Evolutionary conservation across 2,329 filamentous ascomycete species (phyloP), one percentile per base, ranked within the genome.

Genomic region (Epichloe scottii): DNA sequence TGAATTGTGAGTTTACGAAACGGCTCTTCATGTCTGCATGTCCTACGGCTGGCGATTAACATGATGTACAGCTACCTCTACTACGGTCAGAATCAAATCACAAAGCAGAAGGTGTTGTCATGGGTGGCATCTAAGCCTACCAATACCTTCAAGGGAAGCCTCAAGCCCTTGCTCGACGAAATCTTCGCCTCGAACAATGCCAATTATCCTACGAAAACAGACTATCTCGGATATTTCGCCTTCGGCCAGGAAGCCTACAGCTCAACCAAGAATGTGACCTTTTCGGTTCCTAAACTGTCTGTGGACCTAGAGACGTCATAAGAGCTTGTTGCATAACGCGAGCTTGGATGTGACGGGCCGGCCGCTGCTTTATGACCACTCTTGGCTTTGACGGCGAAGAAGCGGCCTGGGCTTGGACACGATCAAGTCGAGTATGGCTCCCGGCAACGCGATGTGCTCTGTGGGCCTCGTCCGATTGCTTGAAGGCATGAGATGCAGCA

Each of bases 211-310:
- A 63, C 60, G 0, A 53, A 60, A 0, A 53, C 60, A 1, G 70
- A 75, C 57, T 78, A 76, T 58, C 59, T 79, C 17, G 76, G 75
- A 19, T 74, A 76, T 55, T 63, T 78, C 56, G 67, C 67, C 44
- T 73, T 79, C 54, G 76, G 76, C 21, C 71, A 71, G 14, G 76
- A 79, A 58, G 67, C 74, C 0, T 74, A 73, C 60, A 70, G 62
- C 5, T 63, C 69, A 7, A 51, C 59, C 23, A 57, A 59, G 4
- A 70, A 69, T 39, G 74, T 77, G 48, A 79, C 76, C 1, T 76
- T 79, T 55, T 48, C 53, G 14, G 53, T 54, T 37, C 48, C 53
- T 12, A 4, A 26, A 19, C 48, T 54, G 7, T 17, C 41, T 2
- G 30, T 54, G 3, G 48, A 54, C 30, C 8, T 54, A 5, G 43